Base-by-base conservation (phyloP, 192 early-diverging fungal genomes). In the Gigaspora rosea region DNA sequence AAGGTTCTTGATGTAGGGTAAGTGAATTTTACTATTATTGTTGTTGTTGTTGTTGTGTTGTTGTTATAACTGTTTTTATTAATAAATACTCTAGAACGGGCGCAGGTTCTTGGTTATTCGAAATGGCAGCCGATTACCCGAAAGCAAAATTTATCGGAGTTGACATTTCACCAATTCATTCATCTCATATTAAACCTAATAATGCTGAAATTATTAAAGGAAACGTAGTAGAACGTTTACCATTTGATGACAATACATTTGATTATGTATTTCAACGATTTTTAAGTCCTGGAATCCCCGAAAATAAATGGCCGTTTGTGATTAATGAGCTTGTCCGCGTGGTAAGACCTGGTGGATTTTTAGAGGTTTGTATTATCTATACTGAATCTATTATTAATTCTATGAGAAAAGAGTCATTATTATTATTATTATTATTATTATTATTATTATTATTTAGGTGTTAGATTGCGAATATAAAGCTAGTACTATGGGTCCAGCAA, bases 161-260 rank as follows among this genome's bases (percentile, higher is more conserved):
- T 3, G 75, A 77, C 48, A 65, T 69, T 20, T 18, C 65, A 4
- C 33, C 63, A n/a, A 11, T 67, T 5, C 33, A 47, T 7, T 63
- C 50, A 11, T 12, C 3, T 18, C 3, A 8, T 2, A 59, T 10
- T 0, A 35, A 56, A 20, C 52, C 58, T 18, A 20, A 16, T 10
- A 77, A 77, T 49, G 51, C 54, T 7, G 11, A 71, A 15, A 83
- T 84, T 70, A 74, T 79, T 20, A 73, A 81, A 62, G 70, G 47
- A 11, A 82, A 88, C 73, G 65, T 83, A 27, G 73, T 79, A 8
- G 64, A 73, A 4, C 79, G 80, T 1, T 58, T 88, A 10, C 81
- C 80, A 3, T 86, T 86, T 52, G 20, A 71, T 16, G 79, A 85
- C 32, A 80, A 84, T 46, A 61, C 77, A 11, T 88, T 88, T 75